These are phyloP conservation scores for Sabuloglossum arenarium DNA, from an alignment of 495 filamentous ascomycete species.

Conservation along the genomic window DNA sequence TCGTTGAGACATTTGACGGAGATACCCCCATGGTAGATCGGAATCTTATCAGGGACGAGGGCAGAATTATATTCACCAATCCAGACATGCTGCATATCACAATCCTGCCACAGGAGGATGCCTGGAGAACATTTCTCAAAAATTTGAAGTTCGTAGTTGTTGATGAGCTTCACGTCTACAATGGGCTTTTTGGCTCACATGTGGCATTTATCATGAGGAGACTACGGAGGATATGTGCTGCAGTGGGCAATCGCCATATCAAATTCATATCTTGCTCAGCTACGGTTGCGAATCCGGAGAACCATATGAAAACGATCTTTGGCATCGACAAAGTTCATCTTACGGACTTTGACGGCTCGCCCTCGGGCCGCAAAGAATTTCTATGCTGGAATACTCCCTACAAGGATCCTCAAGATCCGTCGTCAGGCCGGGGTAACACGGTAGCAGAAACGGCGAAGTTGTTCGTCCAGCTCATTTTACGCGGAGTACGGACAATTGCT, in stretches of 20 bases:
- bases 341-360: conserved; percentile 82
- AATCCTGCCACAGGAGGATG: conserved; percentile 77
- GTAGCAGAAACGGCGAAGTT: conserved; percentile 69
- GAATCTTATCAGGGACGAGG: conserved; percentile 67
- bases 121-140: conserved; percentile 74
- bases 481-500: conserved; percentile 82
- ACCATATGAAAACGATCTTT: conserved; percentile 88
- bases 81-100: conserved; percentile 96
- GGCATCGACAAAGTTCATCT: conserved; percentile 61
- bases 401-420: conserved; percentile 72
- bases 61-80: conserved; percentile 90
- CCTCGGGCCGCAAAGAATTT: conserved; percentile 85
- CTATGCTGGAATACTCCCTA: conserved; percentile 96
- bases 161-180: conserved; percentile 78
- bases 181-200: conserved; percentile 83
- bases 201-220: conserved; percentile 90
- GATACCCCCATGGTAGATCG: conserved; percentile 72
- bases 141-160: conserved; percentile 81
- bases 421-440: conserved; percentile 65
- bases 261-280: conserved; percentile 96
- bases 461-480: conserved; percentile 73
- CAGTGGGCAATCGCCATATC: conserved; percentile 71
- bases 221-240: conserved; percentile 71
- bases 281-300: conserved; percentile 81
- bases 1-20: conserved; percentile 90